A percentile compares a stretch with the other conserved stretches of the same genome.
These are phyloP conservation scores for Phytomonas sp. DNA, from an alignment of 208 protist genomes.

Conservation along the genomic window DNA sequence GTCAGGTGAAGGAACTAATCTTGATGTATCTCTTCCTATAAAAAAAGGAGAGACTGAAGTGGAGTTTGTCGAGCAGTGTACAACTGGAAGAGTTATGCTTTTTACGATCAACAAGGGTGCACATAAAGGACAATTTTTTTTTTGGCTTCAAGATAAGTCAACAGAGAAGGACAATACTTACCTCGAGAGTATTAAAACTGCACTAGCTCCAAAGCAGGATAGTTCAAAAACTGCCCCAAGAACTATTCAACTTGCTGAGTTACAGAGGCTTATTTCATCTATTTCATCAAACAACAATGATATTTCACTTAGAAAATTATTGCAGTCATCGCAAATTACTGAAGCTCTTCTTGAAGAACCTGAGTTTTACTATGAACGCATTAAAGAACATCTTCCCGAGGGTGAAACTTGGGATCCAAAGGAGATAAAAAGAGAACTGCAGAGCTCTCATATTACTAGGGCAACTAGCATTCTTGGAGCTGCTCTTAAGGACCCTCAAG, in stretches of 20 bases:
- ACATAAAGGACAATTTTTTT: conserved; percentile 34
- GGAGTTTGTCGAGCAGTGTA: conserved; percentile 57
- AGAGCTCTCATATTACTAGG: conserved; percentile 50
- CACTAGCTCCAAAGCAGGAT: conserved; percentile 19
- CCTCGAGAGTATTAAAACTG: conserved; percentile 31
- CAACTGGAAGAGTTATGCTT: conserved; percentile 59
- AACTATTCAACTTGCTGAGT: conserved; percentile 35
- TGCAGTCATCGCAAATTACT: conserved; percentile 13
- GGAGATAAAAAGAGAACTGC: conserved; percentile 50
- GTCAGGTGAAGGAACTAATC: conserved; percentile 15
- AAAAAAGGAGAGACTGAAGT: conserved; percentile 22
- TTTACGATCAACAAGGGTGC: conserved; percentile 35
- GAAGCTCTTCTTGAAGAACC: conserved; percentile 43
- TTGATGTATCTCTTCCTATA: conserved; percentile 10
- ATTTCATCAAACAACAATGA: conserved; percentile 28
- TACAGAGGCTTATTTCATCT: conserved; percentile 45
- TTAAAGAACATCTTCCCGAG: conserved; percentile 34
- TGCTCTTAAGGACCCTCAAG: conserved; percentile 36
- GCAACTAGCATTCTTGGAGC: conserved; percentile 30
- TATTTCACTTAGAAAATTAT: conserved; percentile 1
- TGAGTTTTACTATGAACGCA: conserved; percentile 42
- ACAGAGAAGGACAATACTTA: conserved; percentile 50
- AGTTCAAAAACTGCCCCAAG: neutral
- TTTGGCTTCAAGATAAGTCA: conserved; percentile 81
- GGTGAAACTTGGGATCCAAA: conserved; percentile 17